Conservation (phyloP, 148 eudicot species). For the Camellia granthamiana region DNA sequence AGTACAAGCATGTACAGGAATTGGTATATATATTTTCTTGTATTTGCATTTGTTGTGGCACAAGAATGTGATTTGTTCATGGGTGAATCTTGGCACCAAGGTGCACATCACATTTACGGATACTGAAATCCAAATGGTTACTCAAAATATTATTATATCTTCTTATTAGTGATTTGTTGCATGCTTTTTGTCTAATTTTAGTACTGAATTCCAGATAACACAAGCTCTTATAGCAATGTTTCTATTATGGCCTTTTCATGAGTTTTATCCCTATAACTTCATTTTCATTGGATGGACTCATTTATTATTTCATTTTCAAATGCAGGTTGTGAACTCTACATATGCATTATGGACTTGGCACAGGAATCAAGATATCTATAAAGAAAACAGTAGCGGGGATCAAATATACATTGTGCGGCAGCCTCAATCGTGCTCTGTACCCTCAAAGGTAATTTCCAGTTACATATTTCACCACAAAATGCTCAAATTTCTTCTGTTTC, state of each 20-base stretch:
- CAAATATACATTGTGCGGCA: slow-evolving; percentile 81
- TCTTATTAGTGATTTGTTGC: too few relatives aligned
- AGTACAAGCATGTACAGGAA: neutral
- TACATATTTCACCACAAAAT: neutral
- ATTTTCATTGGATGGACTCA: neutral
- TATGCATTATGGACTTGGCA: slow-evolving; percentile 99
- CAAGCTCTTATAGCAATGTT: neutral
- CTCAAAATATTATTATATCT: too few relatives aligned
- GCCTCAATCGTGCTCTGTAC: slow-evolving; percentile 52
- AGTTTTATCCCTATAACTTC: neutral
- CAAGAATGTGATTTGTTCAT: neutral
- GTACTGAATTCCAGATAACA: neutral
- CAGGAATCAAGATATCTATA: slow-evolving; percentile 74
- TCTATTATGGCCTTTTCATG: neutral
- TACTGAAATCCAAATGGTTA: too few relatives aligned
- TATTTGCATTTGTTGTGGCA: neutral
- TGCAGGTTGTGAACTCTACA: slow-evolving; percentile 76
- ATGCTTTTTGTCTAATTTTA: neutral
- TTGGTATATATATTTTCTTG: neutral
- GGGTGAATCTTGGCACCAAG: too few relatives aligned
- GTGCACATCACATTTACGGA: too few relatives aligned
- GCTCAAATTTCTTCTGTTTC: slow-evolving; percentile 1
- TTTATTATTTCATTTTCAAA: neutral
- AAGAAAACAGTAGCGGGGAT: slow-evolving; percentile 61
- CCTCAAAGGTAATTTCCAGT: slow-evolving; percentile 32